Evolutionary conservation across 1,284 basidiomycete genomes (phyloP).

Genomic region (Moesziomyces sp.): DNA sequence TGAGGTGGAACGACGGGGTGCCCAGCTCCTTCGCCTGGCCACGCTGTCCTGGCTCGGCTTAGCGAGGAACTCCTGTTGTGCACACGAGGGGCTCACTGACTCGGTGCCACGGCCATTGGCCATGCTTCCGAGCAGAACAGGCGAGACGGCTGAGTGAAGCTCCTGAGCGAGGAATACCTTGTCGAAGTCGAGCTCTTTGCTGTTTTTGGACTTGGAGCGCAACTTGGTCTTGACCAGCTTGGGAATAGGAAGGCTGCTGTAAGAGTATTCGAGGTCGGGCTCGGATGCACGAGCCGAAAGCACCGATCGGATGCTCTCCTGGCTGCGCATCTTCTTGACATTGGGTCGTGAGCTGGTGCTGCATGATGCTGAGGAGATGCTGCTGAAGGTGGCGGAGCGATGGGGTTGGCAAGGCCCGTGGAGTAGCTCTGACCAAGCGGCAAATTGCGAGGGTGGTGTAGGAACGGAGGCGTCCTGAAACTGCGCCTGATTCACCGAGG

Average conservation of each 20-base stretch:
- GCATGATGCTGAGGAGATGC: conserved; percentile 30
- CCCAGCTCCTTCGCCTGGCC: conserved; percentile 15
- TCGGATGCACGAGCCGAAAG: conserved; percentile 16
- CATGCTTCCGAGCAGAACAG: background rate
- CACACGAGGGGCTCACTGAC: conserved; percentile 6
- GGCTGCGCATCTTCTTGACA: conserved; percentile 33
- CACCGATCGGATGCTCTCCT: conserved; percentile 31
- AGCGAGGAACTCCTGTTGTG: conserved; percentile 8
- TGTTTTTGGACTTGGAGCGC: conserved; percentile 38
- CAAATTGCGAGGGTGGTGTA: conserved; percentile 30
- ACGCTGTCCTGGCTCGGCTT: conserved; percentile 9
- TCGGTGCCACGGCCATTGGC: background rate
- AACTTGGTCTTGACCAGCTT: conserved; percentile 31
- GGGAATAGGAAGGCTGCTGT: conserved; percentile 14
- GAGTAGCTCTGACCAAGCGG: conserved; percentile 33
- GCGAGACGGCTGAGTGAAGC: conserved; percentile 26
- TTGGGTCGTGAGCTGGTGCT: conserved; percentile 16
- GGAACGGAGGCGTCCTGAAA: conserved; percentile 1
- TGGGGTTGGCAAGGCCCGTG: conserved; percentile 18
- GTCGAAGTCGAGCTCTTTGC: conserved; percentile 51
- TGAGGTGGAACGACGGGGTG: conserved; percentile 14
- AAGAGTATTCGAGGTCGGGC: conserved; percentile 2
- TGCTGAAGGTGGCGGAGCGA: conserved; percentile 41
- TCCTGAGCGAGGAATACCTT: conserved; percentile 66
- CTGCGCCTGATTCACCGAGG: conserved; percentile 1